phyloP scores from a whole-genome alignment of 371 early-diverging fungal genomes.

The Saksenaea oblongispora region DNA sequence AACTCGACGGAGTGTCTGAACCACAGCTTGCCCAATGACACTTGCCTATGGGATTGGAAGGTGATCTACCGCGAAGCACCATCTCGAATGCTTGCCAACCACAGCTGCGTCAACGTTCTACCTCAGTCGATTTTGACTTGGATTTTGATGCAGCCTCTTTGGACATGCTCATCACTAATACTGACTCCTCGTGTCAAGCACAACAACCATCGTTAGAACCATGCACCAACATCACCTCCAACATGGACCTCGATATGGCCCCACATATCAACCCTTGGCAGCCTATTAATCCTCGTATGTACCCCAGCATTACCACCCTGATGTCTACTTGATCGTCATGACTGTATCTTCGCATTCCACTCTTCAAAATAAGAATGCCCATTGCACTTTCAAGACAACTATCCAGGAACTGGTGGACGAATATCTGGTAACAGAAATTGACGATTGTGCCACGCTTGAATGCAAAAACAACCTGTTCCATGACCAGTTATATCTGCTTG shows the following conservation, averaged over 20 bases:
- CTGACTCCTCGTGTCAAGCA: too few relatives aligned
- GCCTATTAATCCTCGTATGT: background rate
- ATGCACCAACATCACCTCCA: background rate
- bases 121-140: background rate
- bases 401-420: background rate
- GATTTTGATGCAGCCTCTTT: background rate
- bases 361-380: background rate
- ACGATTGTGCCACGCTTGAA: background rate
- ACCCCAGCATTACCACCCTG: background rate
- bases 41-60: too few relatives aligned
- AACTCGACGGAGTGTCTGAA: background rate
- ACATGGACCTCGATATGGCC: background rate
- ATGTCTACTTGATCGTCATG: background rate
- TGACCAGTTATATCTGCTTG: background rate
- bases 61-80: too few relatives aligned
- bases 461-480: slow-evolving; percentile 4
- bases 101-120: background rate
- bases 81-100: background rate
- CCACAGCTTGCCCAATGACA: background rate
- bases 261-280: background rate
- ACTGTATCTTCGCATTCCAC: background rate
- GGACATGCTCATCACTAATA: background rate
- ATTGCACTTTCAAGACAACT: background rate
- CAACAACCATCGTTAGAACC: background rate
- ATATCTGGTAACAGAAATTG: background rate